Evolutionary conservation across 2,329 filamentous ascomycete genomes (phyloP), one percentile per base, ranked within the genome.

Genomic region (Periconia digitata): DNA sequence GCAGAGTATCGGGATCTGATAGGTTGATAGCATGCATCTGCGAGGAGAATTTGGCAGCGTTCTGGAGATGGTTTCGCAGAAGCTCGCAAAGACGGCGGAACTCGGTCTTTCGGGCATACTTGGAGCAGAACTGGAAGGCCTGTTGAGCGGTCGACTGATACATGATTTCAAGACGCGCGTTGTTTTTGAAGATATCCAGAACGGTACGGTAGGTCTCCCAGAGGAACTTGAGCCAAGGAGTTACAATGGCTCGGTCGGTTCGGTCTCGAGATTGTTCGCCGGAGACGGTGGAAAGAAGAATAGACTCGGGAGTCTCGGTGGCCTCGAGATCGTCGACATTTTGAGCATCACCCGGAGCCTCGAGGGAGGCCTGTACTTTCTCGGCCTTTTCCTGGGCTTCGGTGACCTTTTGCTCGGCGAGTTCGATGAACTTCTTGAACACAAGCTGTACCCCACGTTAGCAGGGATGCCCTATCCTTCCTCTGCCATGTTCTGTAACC

Each of bases 11-110:
- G 16, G 94, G 89, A 66, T 99, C 94, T 74, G 90, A 97, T 56
- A 99, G 80, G 78, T 99, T 99, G 79, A 99, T 99, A 63, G 94
- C 94, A 72, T 97, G 92, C 89, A 97, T 96, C 83, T 97, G 94
- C 56, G 91, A 86, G 39, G 92, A 96, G 78, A 97, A 99, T 78
- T 99, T 99, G 79, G 94, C 92, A 44, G 94, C 94, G 72, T 95
- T 99, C 79, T 96, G 92, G 56, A 99, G 87, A 79, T 99, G 94
- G 79, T 99, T 99, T 65, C 94, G 89, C 55, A 99, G 87, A 56
- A 99, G 85, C 80, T 99, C 94, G 77, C 94, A 99, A 45, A 99
- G 90, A 68, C 94, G 87, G 73, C 94, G 89, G 82, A 99, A 99
- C 78, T 99, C 94, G 59, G 94, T 99, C 86, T 99, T 99, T 71